Conservation (phyloP, 495 filamentous ascomycete species). For the Penicillium atrosanguineum region DNA sequence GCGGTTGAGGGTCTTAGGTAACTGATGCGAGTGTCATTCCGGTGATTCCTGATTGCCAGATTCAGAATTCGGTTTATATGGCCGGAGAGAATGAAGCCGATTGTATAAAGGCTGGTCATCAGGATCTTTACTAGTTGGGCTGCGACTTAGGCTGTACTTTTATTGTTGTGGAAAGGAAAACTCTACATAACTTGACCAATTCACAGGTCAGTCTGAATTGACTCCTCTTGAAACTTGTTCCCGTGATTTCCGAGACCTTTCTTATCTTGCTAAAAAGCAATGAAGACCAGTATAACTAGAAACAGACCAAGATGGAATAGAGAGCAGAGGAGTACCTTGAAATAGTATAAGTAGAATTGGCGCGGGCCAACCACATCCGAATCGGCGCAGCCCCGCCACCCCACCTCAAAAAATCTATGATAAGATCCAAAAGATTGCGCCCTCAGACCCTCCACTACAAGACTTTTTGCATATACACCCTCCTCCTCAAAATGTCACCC, state of each 20-base stretch:
- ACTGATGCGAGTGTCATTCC: no score
- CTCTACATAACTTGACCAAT: no score
- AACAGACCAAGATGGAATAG: no score
- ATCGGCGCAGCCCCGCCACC: slow-evolving; percentile 29
- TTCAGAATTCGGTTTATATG: slow-evolving; percentile 53
- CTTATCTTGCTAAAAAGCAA: no score
- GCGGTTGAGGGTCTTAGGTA: no score
- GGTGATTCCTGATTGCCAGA: slow-evolving; percentile 38
- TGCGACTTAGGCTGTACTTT: no score
- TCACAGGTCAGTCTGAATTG: no score
- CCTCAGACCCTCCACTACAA: slow-evolving; percentile 9
- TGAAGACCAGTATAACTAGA: no score
- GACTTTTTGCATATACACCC: neutral
- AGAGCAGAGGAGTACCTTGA: neutral
- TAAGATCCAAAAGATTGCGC: slow-evolving; percentile 27
- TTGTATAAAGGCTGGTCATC: slow-evolving; percentile 9
- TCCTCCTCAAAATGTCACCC: slow-evolving; percentile 14
- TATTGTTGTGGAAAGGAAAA: no score
- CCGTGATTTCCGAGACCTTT: no score
- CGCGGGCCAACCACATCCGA: slow-evolving; percentile 18
- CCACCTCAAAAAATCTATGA: slow-evolving; percentile 29
- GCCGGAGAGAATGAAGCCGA: slow-evolving; percentile 49
- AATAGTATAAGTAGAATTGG: slow-evolving; percentile 5
- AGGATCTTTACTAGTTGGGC: no score
- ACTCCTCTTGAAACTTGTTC: no score